phyloP scores from a whole-genome alignment of 2,329 filamentous ascomycete species.

The Fusarium succisae region DNA sequence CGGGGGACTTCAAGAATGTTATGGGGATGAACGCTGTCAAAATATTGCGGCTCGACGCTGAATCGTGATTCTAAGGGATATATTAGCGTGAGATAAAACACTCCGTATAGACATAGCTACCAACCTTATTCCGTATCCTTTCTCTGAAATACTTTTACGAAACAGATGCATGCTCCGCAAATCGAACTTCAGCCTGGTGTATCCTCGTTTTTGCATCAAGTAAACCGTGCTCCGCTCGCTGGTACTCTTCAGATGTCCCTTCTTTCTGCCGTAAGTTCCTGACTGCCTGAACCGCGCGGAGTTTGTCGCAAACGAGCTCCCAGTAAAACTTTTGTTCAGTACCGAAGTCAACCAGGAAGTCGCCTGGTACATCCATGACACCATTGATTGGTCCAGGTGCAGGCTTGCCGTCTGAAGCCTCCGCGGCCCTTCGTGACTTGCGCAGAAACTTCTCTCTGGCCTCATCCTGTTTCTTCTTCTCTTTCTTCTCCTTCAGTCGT shows the following conservation, averaged over 20 bases:
- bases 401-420: conserved; percentile 34
- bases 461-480: conserved; percentile 50
- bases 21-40: conserved; percentile 69
- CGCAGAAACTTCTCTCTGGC: conserved; percentile 44
- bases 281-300: conserved; percentile 51
- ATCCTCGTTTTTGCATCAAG: conserved; percentile 47
- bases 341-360: conserved; percentile 46
- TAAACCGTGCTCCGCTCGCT: conserved; percentile 44
- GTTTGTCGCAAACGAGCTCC: conserved; percentile 54
- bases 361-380: conserved; percentile 49
- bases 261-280: conserved; percentile 45
- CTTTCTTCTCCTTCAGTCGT: conserved; percentile 52
- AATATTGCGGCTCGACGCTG: conserved; percentile 53
- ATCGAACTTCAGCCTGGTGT: conserved; percentile 51
- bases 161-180: conserved; percentile 42
- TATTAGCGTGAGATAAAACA: conserved; percentile 34
- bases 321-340: conserved; percentile 49
- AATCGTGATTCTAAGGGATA: conserved; percentile 30
- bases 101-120: conserved; percentile 34
- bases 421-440: conserved; percentile 50
- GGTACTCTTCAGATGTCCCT: conserved; percentile 39
- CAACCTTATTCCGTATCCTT: conserved; percentile 21
- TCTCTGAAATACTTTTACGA: conserved; percentile 4
- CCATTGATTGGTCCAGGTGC: conserved; percentile 47
- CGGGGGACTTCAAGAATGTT: conserved; percentile 59